These are phyloP conservation scores for Trichoderma asperellum DNA, from an alignment of 2,329 filamentous ascomycete genomes.

Conservation along the genomic window DNA sequence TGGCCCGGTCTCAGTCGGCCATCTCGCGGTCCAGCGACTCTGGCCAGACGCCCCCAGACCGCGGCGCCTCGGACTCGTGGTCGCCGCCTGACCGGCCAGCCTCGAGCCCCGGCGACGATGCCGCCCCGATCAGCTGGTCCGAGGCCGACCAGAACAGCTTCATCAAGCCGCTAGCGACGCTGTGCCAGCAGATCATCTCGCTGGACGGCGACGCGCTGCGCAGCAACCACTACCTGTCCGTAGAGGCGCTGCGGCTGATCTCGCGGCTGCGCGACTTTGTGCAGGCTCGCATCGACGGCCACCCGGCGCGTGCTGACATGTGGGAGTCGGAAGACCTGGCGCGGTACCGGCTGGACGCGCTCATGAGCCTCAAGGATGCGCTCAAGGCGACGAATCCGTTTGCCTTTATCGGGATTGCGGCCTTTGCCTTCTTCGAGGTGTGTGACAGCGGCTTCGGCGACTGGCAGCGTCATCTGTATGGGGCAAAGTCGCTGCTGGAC, in stretches of 20 bases:
- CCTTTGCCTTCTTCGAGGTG: constrained; percentile 50
- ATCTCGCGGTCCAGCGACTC: constrained; percentile 20
- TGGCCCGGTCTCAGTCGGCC: constrained; percentile 7
- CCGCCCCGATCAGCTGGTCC: constrained; percentile 12
- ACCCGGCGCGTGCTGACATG: constrained; percentile 18
- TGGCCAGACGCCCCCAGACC: constrained; percentile 7
- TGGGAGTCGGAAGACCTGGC: constrained; percentile 32
- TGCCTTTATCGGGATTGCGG: constrained; percentile 49
- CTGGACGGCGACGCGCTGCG: constrained; percentile 21
- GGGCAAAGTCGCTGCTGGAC: constrained; percentile 47
- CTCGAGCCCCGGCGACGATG: constrained; percentile 10
- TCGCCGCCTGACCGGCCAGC: constrained; percentile 19
- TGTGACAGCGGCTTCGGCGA: constrained; percentile 47
- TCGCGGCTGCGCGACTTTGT: constrained; percentile 37
- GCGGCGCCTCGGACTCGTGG: constrained; percentile 1
- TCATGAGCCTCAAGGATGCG: constrained; percentile 45
- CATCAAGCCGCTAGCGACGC: constrained; percentile 32
- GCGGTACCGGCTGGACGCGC: constrained; percentile 39
- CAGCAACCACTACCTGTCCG: constrained; percentile 27
- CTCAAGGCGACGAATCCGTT: constrained; percentile 47
- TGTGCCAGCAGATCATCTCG: constrained; percentile 36
- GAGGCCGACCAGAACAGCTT: constrained; percentile 34
- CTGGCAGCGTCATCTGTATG: constrained; percentile 46
- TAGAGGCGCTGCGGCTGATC: constrained; percentile 35
- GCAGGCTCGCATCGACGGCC: constrained; percentile 34